Percentiles rank a stretch among this genome's conserved stretches.
Evolutionary conservation across 345 rosid genomes (phyloP).

Genomic region (Passiflora organensis): DNA sequence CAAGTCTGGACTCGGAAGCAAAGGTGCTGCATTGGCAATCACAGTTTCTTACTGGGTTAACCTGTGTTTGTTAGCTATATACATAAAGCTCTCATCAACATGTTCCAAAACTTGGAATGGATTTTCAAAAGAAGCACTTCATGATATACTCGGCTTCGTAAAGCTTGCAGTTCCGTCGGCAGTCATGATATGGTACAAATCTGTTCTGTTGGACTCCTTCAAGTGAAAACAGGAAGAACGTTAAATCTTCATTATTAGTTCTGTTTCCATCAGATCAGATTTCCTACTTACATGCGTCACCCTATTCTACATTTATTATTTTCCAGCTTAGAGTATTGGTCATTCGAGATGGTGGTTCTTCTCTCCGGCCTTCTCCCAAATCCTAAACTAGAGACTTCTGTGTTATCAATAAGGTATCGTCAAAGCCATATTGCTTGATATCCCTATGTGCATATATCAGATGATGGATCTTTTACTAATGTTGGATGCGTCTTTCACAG

Average conservation of each 20-base stretch:
- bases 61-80: constrained; percentile 33
- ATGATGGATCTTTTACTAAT: not conserved
- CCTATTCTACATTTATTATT: not conserved
- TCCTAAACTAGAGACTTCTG: constrained; percentile 44
- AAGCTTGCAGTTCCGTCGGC: constrained; percentile 56
- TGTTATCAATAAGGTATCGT: constrained; percentile 37
- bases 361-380: constrained; percentile 42
- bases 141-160: constrained; percentile 32
- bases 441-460: too few relatives aligned
- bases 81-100: constrained; percentile 31
- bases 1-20: constrained; percentile 27
- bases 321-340: constrained; percentile 39
- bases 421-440: not conserved
- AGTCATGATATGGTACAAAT: constrained; percentile 45
- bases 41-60: constrained; percentile 38
- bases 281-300: too few relatives aligned
- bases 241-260: too few relatives aligned
- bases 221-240: too few relatives aligned
- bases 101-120: constrained; percentile 45
- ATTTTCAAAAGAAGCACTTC: constrained; percentile 38
- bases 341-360: constrained; percentile 41
- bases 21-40: constrained; percentile 44
- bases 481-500: constrained; percentile 25
- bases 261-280: too few relatives aligned
- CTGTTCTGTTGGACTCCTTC: too few relatives aligned